These are phyloP conservation scores for Endoconidiophora polonica DNA, from an alignment of 2,329 filamentous ascomycete genomes.

Conservation along the genomic window DNA sequence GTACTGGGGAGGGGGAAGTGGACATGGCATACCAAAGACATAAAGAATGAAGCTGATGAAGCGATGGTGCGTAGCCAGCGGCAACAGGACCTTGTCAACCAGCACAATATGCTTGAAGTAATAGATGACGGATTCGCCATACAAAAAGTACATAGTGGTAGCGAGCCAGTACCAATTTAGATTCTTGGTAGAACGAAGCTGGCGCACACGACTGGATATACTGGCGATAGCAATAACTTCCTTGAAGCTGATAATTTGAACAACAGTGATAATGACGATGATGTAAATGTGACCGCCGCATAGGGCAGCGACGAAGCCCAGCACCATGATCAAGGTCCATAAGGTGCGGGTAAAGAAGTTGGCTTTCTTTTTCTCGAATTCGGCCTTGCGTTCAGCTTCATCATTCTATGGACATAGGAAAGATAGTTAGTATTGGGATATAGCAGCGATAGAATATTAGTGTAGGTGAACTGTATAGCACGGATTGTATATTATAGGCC, in stretches of 20 bases:
- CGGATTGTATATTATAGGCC: no score
- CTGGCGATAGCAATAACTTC: slow-evolving; percentile 97
- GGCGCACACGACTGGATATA: slow-evolving; percentile 78
- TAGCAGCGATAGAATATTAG: no score
- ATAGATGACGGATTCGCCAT: slow-evolving; percentile 97
- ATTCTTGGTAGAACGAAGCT: slow-evolving; percentile 84
- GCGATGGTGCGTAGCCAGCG: slow-evolving; percentile 88
- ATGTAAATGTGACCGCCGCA: slow-evolving; percentile 97
- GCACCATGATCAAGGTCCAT: slow-evolving; percentile 98
- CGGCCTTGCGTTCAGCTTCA: slow-evolving; percentile 21
- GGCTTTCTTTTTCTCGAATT: slow-evolving; percentile 97
- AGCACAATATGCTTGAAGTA: slow-evolving; percentile 99
- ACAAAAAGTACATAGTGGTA: slow-evolving; percentile 98
- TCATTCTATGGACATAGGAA: slow-evolving; percentile 17
- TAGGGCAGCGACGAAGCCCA: slow-evolving; percentile 74
- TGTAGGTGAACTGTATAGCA: no score
- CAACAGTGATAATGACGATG: slow-evolving; percentile 75
- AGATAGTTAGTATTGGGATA: slow-evolving; percentile 5
- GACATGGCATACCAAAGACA: slow-evolving; percentile 57
- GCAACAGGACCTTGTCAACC: slow-evolving; percentile 81
- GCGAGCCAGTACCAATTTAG: slow-evolving; percentile 98
- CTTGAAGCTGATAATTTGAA: slow-evolving; percentile 97
- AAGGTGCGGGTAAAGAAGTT: slow-evolving; percentile 93
- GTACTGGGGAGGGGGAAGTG: background rate
- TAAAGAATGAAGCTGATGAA: slow-evolving; percentile 99